These are phyloP conservation scores for Mrakia frigida DNA, from an alignment of 768 basidiomycete species.

Conservation along the genomic window DNA sequence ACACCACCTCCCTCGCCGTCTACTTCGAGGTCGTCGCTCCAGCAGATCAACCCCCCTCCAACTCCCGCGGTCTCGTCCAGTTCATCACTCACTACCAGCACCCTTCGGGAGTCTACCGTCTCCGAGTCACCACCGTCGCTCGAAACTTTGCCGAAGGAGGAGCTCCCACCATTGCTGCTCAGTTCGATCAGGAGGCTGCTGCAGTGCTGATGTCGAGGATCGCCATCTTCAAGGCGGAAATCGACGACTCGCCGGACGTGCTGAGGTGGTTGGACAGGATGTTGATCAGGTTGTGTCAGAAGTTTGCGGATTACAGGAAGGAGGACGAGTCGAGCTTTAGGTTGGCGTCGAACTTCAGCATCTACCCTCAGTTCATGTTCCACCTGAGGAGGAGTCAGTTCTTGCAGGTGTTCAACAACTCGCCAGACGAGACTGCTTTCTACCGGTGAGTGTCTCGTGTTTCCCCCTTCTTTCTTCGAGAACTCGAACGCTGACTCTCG, in stretches of 20 bases:
- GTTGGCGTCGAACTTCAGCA: constrained; percentile 90
- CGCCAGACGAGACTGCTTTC: constrained; percentile 98
- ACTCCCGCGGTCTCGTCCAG: constrained; percentile 83
- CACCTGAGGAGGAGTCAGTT: constrained; percentile 95
- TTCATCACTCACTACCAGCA: constrained; percentile 99
- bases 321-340: constrained; percentile 94
- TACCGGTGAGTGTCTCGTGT: constrained; percentile 66
- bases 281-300: constrained; percentile 97
- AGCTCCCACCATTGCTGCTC: constrained; percentile 84
- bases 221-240: constrained; percentile 98
- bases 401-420: constrained; percentile 98
- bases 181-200: constrained; percentile 96
- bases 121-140: constrained; percentile 97
- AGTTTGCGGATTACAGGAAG: constrained; percentile 97
- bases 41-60: constrained; percentile 76
- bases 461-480: background rate
- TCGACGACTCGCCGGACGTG: constrained; percentile 95
- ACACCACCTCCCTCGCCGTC: constrained; percentile 78
- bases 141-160: constrained; percentile 96
- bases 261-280: constrained; percentile 96
- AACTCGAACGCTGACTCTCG: background rate
- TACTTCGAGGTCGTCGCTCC: constrained; percentile 99
- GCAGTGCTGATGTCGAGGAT: constrained; percentile 98
- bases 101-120: constrained; percentile 81
- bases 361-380: constrained; percentile 99